Conservation (phyloP, 148 eudicot species). For the Spergularia marina region DNA sequence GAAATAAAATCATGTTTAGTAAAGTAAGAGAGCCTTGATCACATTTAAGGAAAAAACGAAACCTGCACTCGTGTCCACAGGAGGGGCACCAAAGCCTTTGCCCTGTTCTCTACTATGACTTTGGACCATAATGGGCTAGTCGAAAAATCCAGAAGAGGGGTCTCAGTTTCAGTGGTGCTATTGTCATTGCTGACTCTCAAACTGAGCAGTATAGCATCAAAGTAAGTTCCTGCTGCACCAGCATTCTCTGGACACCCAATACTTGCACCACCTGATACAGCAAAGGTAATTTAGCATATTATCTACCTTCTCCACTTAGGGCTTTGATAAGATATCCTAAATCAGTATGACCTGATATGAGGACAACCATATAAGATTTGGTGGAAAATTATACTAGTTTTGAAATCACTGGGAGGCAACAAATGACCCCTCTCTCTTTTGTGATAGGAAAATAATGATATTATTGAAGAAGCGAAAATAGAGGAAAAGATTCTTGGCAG, state of each 20-base stretch:
- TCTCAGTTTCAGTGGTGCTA: conserved; percentile 73
- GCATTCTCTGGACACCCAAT: conserved; percentile 72
- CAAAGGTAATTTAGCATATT: neutral
- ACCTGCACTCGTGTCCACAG: conserved; percentile 97
- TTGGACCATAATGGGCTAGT: conserved; percentile 78
- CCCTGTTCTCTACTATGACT: conserved; percentile 75
- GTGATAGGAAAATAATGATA: neutral
- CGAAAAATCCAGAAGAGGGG: conserved; percentile 79
- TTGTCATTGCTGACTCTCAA: conserved; percentile 77
- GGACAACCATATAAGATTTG: neutral
- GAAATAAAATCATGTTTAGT: conserved; percentile 3
- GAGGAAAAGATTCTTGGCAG: neutral
- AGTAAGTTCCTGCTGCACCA: conserved; percentile 89
- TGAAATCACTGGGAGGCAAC: neutral
- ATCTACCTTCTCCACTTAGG: conserved; percentile 1
- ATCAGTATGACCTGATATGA: neutral
- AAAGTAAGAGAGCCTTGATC: neutral
- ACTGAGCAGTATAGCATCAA: conserved; percentile 61
- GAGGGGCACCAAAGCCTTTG: conserved; percentile 84
- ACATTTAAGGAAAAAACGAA: conserved; percentile 1
- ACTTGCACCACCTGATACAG: conserved; percentile 68
- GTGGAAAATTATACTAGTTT: neutral
- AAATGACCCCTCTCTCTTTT: neutral
- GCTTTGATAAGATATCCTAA: neutral
- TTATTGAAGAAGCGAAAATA: no score